phyloP scores from a whole-genome alignment of 164 flowering plant genomes.

The Magnolia officinalis region DNA sequence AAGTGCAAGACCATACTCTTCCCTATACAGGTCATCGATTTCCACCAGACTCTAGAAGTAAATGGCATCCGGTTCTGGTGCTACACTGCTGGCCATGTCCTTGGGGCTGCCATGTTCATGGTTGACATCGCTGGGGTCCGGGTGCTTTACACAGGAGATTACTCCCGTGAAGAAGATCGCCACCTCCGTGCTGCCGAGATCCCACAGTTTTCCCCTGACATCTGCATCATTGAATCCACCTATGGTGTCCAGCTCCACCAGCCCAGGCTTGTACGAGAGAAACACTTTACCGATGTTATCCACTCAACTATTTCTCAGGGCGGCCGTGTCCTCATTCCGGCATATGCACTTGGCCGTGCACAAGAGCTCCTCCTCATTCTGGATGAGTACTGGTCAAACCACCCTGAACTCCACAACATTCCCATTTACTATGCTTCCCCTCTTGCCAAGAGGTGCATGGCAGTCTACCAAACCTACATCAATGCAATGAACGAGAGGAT shows the following conservation, averaged over 20 bases:
- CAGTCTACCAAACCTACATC: conserved; percentile 91
- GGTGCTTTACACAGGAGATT: conserved; percentile 95
- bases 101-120: conserved; percentile 99
- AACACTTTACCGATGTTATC: conserved; percentile 87
- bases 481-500: conserved; percentile 95
- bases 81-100: conserved; percentile 98
- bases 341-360: conserved; percentile 96
- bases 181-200: conserved; percentile 97
- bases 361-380: conserved; percentile 92
- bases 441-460: conserved; percentile 90
- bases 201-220: conserved; percentile 88
- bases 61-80: conserved; percentile 98
- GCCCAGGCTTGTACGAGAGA: conserved; percentile 79
- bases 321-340: conserved; percentile 95
- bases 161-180: conserved; percentile 93
- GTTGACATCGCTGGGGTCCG: conserved; percentile 98
- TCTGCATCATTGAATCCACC: conserved; percentile 92
- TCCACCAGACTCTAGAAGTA: conserved; percentile 95
- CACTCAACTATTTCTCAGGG: conserved; percentile 82
- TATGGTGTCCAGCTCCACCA: conserved; percentile 95
- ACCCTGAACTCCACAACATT: conserved; percentile 84
- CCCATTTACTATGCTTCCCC: conserved; percentile 98
- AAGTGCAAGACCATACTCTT: not conserved
- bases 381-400: conserved; percentile 93
- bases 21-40: conserved; percentile 75